phyloP scores from a whole-genome alignment of 257 asterid genomes.

The Avicennia marina region DNA sequence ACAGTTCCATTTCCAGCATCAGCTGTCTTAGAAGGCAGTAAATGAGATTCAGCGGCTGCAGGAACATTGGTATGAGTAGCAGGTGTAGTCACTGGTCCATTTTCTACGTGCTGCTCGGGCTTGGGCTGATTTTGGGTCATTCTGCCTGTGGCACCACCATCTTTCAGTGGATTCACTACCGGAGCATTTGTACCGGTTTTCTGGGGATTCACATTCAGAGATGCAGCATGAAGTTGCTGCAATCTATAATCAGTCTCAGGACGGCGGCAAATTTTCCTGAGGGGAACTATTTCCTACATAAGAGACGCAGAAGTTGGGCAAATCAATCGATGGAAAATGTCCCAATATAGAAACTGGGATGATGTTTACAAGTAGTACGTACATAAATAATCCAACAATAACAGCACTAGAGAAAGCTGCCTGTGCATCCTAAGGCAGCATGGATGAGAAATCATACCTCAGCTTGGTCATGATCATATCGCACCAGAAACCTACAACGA shows the following conservation, averaged over 20 bases:
- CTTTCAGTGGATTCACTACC: constrained; percentile 22
- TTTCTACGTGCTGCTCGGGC: constrained; percentile 16
- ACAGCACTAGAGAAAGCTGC: too few species aligned
- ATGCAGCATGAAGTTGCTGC: constrained; percentile 39
- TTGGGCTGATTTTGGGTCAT: constrained; percentile 22
- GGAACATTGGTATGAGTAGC: constrained; percentile 14
- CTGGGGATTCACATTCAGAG: constrained; percentile 28
- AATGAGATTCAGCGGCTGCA: constrained; percentile 19
- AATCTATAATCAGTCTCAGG: constrained; percentile 54
- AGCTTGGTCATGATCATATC: constrained; percentile 89
- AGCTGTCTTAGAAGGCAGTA: background rate
- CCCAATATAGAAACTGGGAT: too few species aligned
- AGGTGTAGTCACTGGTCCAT: constrained; percentile 1
- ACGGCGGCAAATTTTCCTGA: constrained; percentile 52
- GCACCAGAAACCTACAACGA: constrained; percentile 95
- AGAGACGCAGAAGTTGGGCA: background rate
- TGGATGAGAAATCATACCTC: constrained; percentile 50
- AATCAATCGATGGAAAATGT: too few species aligned
- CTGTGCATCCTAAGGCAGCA: too few species aligned
- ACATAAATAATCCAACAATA: too few species aligned
- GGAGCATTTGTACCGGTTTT: constrained; percentile 29
- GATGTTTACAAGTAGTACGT: too few species aligned
- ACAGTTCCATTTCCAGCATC: constrained; percentile 15
- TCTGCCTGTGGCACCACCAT: constrained; percentile 8
- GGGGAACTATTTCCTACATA: constrained; percentile 85